These are phyloP conservation scores for Zalerion maritima DNA, from an alignment of 495 filamentous ascomycete genomes.

Conservation along the genomic window DNA sequence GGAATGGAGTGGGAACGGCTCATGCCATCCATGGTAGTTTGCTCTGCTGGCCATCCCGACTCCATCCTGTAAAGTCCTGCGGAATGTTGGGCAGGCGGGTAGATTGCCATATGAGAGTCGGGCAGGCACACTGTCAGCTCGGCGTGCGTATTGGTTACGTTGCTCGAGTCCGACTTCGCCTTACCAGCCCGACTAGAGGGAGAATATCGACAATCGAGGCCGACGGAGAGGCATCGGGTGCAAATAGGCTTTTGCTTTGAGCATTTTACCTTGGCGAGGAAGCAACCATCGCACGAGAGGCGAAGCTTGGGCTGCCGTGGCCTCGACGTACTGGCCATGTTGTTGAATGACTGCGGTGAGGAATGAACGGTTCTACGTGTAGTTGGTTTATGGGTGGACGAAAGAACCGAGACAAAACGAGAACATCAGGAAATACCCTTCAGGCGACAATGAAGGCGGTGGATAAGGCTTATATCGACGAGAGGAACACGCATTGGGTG, in stretches of 20 bases:
- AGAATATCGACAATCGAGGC: constrained; percentile 33
- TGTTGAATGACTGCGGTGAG: constrained; percentile 3
- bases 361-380: constrained; percentile 2
- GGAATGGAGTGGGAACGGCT: constrained; percentile 21
- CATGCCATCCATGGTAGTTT: constrained; percentile 20
- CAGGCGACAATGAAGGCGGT: too few relatives aligned
- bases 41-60: constrained; percentile 20
- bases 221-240: constrained; percentile 30
- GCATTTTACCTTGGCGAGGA: constrained; percentile 41
- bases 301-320: constrained; percentile 28
- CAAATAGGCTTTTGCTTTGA: constrained; percentile 35
- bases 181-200: constrained; percentile 34
- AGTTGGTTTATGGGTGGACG: background rate
- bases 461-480: too few relatives aligned
- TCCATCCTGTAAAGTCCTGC: constrained; percentile 16
- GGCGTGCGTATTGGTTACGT: constrained; percentile 10
- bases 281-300: constrained; percentile 40
- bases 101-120: constrained; percentile 16
- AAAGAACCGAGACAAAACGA: constrained; percentile 2
- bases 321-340: constrained; percentile 21
- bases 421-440: too few relatives aligned
- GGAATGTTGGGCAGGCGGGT: constrained; percentile 8
- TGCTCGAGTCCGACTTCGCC: constrained; percentile 22
- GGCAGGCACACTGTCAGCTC: constrained; percentile 9
- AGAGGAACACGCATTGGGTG: too few relatives aligned